Conservation (phyloP, 2,329 filamentous ascomycete genomes). For the Trichoderma harzianum region DNA sequence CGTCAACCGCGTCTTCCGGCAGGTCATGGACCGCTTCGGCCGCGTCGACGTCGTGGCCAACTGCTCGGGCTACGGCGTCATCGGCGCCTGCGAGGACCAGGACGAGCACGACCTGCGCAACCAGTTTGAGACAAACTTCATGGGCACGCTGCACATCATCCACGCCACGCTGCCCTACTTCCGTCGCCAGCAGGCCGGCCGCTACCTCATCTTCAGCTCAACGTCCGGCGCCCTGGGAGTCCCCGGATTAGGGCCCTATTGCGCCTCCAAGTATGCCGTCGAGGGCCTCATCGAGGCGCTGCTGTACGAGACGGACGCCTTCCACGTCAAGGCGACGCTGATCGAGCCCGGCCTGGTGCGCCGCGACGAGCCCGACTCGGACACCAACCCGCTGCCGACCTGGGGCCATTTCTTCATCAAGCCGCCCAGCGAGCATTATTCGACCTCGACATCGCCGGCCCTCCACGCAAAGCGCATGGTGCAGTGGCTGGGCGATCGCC, state of each 20-base stretch:
- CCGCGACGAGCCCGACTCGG: conserved; percentile 70
- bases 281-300: conserved; percentile 95
- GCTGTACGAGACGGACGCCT: conserved; percentile 88
- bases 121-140: conserved; percentile 97
- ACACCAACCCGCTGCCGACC: conserved; percentile 61
- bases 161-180: conserved; percentile 87
- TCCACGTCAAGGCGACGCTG: conserved; percentile 90
- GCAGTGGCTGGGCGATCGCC: conserved; percentile 88
- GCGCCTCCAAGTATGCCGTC: conserved; percentile 94
- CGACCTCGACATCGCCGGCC: conserved; percentile 72
- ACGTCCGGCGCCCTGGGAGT: conserved; percentile 91
- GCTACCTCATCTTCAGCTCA: conserved; percentile 92
- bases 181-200: conserved; percentile 67
- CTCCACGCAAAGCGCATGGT: conserved; percentile 87
- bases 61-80: conserved; percentile 92
- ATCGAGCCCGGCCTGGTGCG: conserved; percentile 88
- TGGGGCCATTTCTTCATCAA: conserved; percentile 95
- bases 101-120: conserved; percentile 92
- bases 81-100: conserved; percentile 94
- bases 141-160: conserved; percentile 90
- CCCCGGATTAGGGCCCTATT: conserved; percentile 88
- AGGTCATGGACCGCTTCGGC: conserved; percentile 70
- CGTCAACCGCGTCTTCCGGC: conserved; percentile 67
- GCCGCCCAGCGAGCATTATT: conserved; percentile 77
- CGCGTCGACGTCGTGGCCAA: conserved; percentile 87